phyloP scores from a whole-genome alignment of 768 basidiomycete species.

The Coprinellus aureogranulatus region DNA sequence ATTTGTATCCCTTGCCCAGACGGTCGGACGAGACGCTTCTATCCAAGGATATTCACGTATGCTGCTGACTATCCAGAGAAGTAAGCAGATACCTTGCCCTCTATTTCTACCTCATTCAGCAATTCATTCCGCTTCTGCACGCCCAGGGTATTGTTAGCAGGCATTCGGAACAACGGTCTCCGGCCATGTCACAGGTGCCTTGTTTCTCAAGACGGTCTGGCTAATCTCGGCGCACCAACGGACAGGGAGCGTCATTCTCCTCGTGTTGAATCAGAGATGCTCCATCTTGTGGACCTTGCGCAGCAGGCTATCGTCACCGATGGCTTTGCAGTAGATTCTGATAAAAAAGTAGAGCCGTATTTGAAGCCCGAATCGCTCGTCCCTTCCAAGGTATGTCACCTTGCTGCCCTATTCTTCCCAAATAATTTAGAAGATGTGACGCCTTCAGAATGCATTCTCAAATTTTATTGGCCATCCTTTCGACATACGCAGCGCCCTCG shows the following conservation, averaged over 20 bases:
- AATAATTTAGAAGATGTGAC: background rate
- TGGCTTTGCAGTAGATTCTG: background rate
- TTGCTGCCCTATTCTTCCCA: background rate
- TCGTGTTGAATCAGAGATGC: background rate
- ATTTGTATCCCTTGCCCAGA: slow-evolving; percentile 31
- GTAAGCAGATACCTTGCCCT: slow-evolving; percentile 19
- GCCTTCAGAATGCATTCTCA: slow-evolving; percentile 28
- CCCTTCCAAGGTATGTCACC: slow-evolving; percentile 7
- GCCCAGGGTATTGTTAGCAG: slow-evolving; percentile 23
- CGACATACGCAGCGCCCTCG: slow-evolving; percentile 21
- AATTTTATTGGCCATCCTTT: slow-evolving; percentile 12
- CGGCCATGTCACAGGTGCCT: slow-evolving; percentile 34
- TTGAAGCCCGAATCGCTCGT: slow-evolving; percentile 9
- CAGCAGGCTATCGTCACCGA: background rate
- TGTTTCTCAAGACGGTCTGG: slow-evolving; percentile 19
- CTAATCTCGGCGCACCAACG: slow-evolving; percentile 22
- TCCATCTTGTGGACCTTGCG: background rate
- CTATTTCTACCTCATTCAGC: background rate
- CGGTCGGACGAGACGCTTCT: slow-evolving; percentile 26
- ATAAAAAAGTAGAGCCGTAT: too few species aligned
- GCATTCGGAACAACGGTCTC: slow-evolving; percentile 27
- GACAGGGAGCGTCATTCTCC: slow-evolving; percentile 13
- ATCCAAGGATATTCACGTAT: slow-evolving; percentile 34
- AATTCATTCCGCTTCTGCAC: background rate
- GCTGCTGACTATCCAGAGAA: slow-evolving; percentile 41